Base-by-base conservation (phyloP, 2,329 filamentous ascomycete genomes). In the Trichoderma sp. region DNA sequence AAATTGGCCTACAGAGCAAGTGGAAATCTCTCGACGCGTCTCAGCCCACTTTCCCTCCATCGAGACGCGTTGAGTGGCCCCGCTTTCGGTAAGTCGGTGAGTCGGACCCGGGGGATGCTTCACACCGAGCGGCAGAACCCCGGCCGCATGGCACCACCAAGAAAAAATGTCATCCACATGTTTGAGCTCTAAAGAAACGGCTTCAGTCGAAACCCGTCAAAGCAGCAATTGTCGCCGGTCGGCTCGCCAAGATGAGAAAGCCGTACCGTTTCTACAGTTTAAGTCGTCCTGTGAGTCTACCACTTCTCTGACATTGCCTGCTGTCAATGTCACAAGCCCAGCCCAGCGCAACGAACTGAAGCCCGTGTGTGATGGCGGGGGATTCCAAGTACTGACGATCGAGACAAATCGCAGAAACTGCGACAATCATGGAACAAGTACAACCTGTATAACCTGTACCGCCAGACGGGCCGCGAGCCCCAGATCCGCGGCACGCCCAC, bases 391-490 rank as follows among this genome's bases (percentile, higher is more conserved):
- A 45, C 21, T 30, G 43, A 55, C 28, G 2, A 67, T 58, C 41
- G 30, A 44, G 47, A 63, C 48, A 12, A 3, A 28, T 15, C 41
- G 62, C 75, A 98, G 93, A 96, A 92, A 90, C 77, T 97, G 78
- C 90, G 94, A 73, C 91, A 95, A 82, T 92, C 93, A 82, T 97
- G 94, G 95, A 96, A 92, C 83, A 96, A 97, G 81, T 93, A 92
- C 83, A 97, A 96, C 76, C 84, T 99, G 69, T 99, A 91, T 86
- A 97, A 97, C 80, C 80, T 99, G 69, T 80, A 82, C 58, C 75
- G 76, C 47, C 70, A 71, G 21, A 71, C 71, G 34, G 77, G 76
- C 17, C 70, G 70, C 56, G 76, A 74, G 71, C 67, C 72, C 6
- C 68, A 70, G 26, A 72, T 74, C 39, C 73, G 69, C 21, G 72